Conservation (phyloP, 108 stramenopile genomes). For the Schizochytrium sp. region DNA sequence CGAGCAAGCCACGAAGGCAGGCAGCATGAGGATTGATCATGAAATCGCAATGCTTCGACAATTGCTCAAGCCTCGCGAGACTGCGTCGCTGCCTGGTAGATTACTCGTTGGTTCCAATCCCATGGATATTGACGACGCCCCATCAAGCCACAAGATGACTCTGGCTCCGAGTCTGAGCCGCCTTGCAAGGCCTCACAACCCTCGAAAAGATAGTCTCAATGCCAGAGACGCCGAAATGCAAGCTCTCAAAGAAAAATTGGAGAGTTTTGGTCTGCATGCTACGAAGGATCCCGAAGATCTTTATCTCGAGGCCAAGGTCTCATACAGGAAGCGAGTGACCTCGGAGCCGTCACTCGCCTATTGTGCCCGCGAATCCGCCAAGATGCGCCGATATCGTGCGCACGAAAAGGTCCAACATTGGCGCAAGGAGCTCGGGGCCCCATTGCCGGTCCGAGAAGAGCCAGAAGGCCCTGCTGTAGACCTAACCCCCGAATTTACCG, state of each 20-base stretch:
- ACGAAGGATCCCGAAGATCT: no score
- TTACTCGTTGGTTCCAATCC: neutral
- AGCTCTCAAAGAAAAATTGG: no score
- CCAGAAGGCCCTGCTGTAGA: neutral
- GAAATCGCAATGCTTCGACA: no score
- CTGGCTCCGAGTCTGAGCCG: neutral
- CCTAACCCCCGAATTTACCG: neutral
- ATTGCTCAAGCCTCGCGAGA: no score
- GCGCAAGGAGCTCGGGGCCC: neutral
- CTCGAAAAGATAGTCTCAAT: neutral
- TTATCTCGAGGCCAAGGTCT: no score
- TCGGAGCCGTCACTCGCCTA: neutral
- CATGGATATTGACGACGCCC: neutral
- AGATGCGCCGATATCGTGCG: neutral
- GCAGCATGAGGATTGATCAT: no score
- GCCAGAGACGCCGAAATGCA: no score
- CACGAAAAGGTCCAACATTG: neutral
- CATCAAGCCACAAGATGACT: neutral
- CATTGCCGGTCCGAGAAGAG: neutral
- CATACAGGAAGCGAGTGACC: no score
- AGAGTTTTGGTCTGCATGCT: no score
- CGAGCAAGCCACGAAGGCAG: no score
- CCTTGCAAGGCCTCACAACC: neutral
- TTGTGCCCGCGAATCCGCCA: neutral
- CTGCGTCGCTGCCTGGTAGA: no score